These are phyloP conservation scores for Cytospora chrysosperma DNA, from an alignment of 2,329 filamentous ascomycete genomes.

Conservation along the genomic window DNA sequence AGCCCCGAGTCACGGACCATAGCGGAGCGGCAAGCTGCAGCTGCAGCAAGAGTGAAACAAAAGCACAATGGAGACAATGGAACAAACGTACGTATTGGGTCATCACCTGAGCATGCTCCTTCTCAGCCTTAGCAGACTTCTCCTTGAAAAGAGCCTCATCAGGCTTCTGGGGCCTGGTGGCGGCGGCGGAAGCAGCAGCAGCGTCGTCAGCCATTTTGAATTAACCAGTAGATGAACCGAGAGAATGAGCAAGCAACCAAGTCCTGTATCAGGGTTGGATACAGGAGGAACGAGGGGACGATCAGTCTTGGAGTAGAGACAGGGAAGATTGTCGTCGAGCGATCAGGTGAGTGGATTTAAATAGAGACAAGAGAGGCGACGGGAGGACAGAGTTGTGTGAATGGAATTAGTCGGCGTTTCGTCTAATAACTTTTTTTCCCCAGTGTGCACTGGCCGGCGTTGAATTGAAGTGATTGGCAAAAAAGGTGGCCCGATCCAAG, in stretches of 20 bases:
- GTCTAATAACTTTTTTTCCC: conserved; percentile 28
- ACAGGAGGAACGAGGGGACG: conserved; percentile 3
- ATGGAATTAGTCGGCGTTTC: not conserved
- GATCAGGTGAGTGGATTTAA: conserved; percentile 11
- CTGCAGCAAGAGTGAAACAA: conserved; percentile 15
- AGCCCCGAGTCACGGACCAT: not conserved
- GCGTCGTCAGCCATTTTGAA: conserved; percentile 47
- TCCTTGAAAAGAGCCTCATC: conserved; percentile 84
- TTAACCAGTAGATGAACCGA: conserved; percentile 23
- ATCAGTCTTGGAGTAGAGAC: not conserved
- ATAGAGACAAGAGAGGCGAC: not conserved
- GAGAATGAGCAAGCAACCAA: conserved; percentile 13
- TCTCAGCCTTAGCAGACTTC: conserved; percentile 76
- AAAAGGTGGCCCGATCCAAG: conserved; percentile 1
- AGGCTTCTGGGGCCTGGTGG: conserved; percentile 75
- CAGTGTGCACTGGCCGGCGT: conserved; percentile 26
- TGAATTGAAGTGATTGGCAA: conserved; percentile 3
- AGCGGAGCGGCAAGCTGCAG: not conserved
- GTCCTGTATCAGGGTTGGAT: conserved; percentile 6
- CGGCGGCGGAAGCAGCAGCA: conserved; percentile 46
- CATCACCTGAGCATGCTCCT: conserved; percentile 77
- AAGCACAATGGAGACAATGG: not conserved
- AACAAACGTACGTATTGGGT: conserved; percentile 45
- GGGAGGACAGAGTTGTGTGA: conserved; percentile 9
- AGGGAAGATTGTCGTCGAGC: not conserved